These are phyloP conservation scores for Mycena venus DNA, from an alignment of 768 basidiomycete species.

Conservation along the genomic window DNA sequence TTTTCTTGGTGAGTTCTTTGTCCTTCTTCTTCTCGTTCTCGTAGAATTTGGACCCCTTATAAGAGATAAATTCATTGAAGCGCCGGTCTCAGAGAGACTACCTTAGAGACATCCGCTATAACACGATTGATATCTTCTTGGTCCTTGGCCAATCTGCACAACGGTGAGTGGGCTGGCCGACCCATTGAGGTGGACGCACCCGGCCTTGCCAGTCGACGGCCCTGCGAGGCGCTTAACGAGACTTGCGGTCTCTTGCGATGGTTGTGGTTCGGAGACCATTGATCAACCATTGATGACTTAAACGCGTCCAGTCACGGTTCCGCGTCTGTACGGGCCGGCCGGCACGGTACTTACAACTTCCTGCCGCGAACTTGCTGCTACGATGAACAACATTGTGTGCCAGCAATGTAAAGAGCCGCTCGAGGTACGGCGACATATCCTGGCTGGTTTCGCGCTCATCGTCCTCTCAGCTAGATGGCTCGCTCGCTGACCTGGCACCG, in stretches of 20 bases:
- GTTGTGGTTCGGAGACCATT: slow-evolving; percentile 36
- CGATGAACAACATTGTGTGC: slow-evolving; percentile 69
- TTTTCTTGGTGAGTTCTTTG: slow-evolving; percentile 83
- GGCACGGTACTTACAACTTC: too few species aligned
- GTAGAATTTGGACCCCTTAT: slow-evolving; percentile 91
- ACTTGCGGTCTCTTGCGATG: slow-evolving; percentile 76
- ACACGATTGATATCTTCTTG: slow-evolving; percentile 89
- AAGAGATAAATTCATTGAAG: background rate
- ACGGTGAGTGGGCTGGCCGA: background rate
- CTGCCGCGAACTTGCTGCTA: background rate
- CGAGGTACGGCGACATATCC: slow-evolving; percentile 62
- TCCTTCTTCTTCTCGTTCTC: slow-evolving; percentile 95
- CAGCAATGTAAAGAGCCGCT: slow-evolving; percentile 95
- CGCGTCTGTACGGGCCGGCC: too few species aligned
- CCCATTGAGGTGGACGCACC: background rate
- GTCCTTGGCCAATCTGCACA: slow-evolving; percentile 61
- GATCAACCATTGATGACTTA: background rate
- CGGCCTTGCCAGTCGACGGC: slow-evolving; percentile 81
- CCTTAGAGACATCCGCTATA: slow-evolving; percentile 89
- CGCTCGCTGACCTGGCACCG: slow-evolving; percentile 87
- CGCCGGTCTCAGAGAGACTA: background rate
- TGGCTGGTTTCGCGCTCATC: slow-evolving; percentile 20
- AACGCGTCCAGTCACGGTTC: slow-evolving; percentile 2
- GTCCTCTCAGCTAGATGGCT: slow-evolving; percentile 80
- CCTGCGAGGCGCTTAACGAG: slow-evolving; percentile 87